Base-by-base conservation (phyloP, 208 protist species). In the Acanthamoeba castellanii region DNA sequence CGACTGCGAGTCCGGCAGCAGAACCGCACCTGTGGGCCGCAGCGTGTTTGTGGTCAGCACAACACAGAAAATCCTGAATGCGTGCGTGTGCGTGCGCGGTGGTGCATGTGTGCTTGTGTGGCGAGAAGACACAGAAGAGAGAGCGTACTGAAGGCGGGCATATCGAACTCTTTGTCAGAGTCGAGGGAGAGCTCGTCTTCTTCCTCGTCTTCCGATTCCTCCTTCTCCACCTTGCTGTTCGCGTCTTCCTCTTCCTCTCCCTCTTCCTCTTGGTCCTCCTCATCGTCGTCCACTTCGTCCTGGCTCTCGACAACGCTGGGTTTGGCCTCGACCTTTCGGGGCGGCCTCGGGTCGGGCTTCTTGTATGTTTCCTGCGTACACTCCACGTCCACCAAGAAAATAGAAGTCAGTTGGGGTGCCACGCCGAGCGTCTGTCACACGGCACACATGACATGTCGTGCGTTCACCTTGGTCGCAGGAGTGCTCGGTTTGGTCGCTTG, bases 141-240 rank as follows among this genome's bases (percentile, higher is more conserved):
- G 42, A 4, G 9, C 47, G 78, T 18, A 87, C 78, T 27, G 22
- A 87, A 87, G 27, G 78, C 78, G 78, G 78, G 78, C 78, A 87
- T 55, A 27, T 27, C 42, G 27, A 87, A 87, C 18, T 87, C 78
- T 27, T 87, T 87, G 78, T 87, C 78, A 6, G 78, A 87, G 50
- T 87, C 78, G 9, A 87, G 78, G 45, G 78, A 87, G 14, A 87
- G 47, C 78, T 87, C 78, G 50, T 87, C 78, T n/a, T n/a, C n/a
- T n/a, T n/a, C n/a, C 25, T 87, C 78, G 47, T 61, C 37, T 1
- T 87, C 42, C 22, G 42, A 52, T 4, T 25, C 34, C 3, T 84
- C 74, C 32, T 84, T 34, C 27, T 84, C 30, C n/a, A n/a, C n/a
- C n/a, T n/a, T n/a, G 27, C 27, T 22, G 45, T 57, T n/a, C n/a